Percentiles rank a stretch among this genome's conserved stretches.
phyloP scores from a whole-genome alignment of 1,284 basidiomycete genomes.

The Malassezia arunalokei region DNA sequence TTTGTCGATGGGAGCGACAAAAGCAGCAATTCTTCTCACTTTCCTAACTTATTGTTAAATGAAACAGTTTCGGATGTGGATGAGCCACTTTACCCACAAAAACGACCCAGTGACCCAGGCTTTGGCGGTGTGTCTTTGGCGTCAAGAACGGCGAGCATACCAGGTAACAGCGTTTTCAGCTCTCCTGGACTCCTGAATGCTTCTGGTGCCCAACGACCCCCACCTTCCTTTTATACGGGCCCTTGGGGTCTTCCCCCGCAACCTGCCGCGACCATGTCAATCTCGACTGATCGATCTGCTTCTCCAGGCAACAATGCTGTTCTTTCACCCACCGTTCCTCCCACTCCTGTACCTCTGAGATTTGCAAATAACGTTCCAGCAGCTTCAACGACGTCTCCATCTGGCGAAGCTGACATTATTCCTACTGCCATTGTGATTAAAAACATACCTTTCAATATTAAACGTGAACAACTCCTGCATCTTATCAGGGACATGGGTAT shows the following conservation, averaged over 20 bases:
- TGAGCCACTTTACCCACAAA: not conserved
- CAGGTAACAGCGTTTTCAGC: not conserved
- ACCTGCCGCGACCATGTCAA: not conserved
- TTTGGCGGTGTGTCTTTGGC: not conserved
- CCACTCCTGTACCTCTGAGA: conserved; percentile 2
- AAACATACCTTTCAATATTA: conserved; percentile 96
- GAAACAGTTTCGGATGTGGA: not conserved
- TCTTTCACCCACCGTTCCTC: not conserved
- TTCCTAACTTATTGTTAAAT: conserved; percentile 3
- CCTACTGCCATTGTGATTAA: conserved; percentile 99
- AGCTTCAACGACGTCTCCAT: not conserved
- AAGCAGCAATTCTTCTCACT: not conserved
- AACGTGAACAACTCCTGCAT: conserved; percentile 83
- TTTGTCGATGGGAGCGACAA: not conserved
- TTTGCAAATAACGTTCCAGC: conserved; percentile 4
- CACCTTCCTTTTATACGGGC: not conserved
- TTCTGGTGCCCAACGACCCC: not conserved
- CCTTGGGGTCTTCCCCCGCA: not conserved
- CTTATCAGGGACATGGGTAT: conserved; percentile 89
- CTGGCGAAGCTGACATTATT: conserved; percentile 79
- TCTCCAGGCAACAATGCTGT: not conserved
- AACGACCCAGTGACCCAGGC: not conserved
- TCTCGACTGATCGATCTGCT: not conserved
- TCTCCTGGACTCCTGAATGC: not conserved
- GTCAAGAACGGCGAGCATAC: not conserved